phyloP scores from a whole-genome alignment of 768 basidiomycete species.

The Trametes cingulata region DNA sequence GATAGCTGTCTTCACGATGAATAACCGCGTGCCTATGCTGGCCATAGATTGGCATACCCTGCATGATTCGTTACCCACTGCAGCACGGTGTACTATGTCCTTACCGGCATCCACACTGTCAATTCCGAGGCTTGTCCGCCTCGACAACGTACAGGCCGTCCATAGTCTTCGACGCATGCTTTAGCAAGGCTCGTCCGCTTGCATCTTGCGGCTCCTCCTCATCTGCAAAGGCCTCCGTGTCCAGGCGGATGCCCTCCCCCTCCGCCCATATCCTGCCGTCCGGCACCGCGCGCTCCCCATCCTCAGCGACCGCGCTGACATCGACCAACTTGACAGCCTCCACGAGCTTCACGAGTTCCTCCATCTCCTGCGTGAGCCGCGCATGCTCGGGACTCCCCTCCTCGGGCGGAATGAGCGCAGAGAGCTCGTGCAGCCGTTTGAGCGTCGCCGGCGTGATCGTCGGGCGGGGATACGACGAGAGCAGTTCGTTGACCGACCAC shows the following conservation, averaged over 20 bases:
- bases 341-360: slow-evolving; percentile 73
- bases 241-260: slow-evolving; percentile 37
- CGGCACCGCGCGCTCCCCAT: slow-evolving; percentile 29
- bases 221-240: slow-evolving; percentile 13
- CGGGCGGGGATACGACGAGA: slow-evolving; percentile 77
- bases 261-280: slow-evolving; percentile 47
- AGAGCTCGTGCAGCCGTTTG: slow-evolving; percentile 65
- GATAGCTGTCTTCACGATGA: no score
- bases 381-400: slow-evolving; percentile 55
- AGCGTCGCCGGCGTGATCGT: slow-evolving; percentile 57
- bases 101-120: background rate
- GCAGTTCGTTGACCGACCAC: slow-evolving; percentile 78
- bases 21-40: no score
- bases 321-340: slow-evolving; percentile 77
- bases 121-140: slow-evolving; percentile 23
- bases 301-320: slow-evolving; percentile 22
- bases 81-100: background rate
- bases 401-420: slow-evolving; percentile 69
- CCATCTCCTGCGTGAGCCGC: slow-evolving; percentile 57
- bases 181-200: slow-evolving; percentile 15
- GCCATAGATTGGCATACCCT: no score
- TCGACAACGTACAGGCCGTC: slow-evolving; percentile 25
- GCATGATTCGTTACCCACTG: background rate
- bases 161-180: slow-evolving; percentile 18
- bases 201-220: background rate